Evolutionary conservation across 805 yeast species (phyloP).

Genomic region (Debaryomyces maramus): DNA sequence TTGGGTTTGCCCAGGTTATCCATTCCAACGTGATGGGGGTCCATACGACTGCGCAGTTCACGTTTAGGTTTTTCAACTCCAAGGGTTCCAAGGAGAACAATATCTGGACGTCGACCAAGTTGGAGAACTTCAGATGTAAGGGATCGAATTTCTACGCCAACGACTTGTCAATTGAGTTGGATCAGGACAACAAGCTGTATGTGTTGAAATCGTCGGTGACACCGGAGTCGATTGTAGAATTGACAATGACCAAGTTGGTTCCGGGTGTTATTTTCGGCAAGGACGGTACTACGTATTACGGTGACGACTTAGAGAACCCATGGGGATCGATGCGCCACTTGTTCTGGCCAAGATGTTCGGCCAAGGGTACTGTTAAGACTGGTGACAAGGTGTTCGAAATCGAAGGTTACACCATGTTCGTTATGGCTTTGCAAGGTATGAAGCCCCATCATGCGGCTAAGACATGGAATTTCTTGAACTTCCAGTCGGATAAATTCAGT

Average conservation of each 20-base stretch:
- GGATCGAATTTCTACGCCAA: constrained; percentile 83
- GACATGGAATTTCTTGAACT: constrained; percentile 90
- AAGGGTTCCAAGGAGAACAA: constrained; percentile 45
- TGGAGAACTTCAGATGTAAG: constrained; percentile 71
- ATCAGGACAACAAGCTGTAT: constrained; percentile 50
- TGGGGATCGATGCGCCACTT: constrained; percentile 98
- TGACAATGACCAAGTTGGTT: constrained; percentile 58
- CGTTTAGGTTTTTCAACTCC: constrained; percentile 73
- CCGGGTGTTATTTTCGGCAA: constrained; percentile 89
- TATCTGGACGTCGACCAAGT: constrained; percentile 90
- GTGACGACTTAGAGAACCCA: constrained; percentile 78
- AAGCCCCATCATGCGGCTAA: constrained; percentile 99
- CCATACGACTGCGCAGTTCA: constrained; percentile 89
- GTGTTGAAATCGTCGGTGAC: constrained; percentile 62
- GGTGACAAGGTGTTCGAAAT: constrained; percentile 32
- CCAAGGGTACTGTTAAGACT: constrained; percentile 61
- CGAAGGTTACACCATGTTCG: constrained; percentile 70
- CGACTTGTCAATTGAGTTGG: constrained; percentile 62
- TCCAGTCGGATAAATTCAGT: constrained; percentile 71
- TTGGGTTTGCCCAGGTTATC: constrained; percentile 91
- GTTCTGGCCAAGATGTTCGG: constrained; percentile 91
- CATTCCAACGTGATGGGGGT: constrained; percentile 90
- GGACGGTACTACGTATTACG: constrained; percentile 84
- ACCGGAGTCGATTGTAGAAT: constrained; percentile 68
- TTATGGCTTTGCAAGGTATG: constrained; percentile 98